Evolutionary conservation across 305 asterid species (phyloP), one percentile per base, ranked within the genome.

Genomic region (Stenogyne calaminthoides): DNA sequence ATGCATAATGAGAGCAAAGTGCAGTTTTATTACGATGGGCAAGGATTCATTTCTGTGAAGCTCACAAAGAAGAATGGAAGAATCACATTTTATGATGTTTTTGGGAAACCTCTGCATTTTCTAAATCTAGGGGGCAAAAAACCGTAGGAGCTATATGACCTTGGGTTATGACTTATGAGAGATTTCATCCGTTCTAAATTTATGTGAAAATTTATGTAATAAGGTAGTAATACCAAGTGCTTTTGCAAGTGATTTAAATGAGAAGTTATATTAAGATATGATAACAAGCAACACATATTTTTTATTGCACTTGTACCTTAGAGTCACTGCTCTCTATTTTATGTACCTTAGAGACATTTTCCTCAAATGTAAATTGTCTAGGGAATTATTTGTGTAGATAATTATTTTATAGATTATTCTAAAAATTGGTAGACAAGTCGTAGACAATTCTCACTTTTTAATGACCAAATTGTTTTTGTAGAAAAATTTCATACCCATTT

Each of bases 21-120:
- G 64, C 74, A 73, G 49, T 84, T 84, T 71, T 81, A 81, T 29
- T 61, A 84, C 27, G 85, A 81, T 64, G 85, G 88, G 1, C 84
- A 84, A 74, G 88, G 85, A 18, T 81, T 84, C 78, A 19, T 81
- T 67, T 81, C 85, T 7, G 83, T 80, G 7, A 27, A 65, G 56
- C 6, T 83, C 29, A 39, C 70, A 62, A 32, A 9, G 0, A 9
- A 8, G 3, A 51, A 65, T 47, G 79, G 80, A 4, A 14, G 56
- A 3, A 10, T 83, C 5, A 56, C 67, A 29, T 83, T 78, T 36
- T 75, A 69, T 16, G 78, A 78, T 15, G 80, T 80, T 67, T 56
- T 1, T 6, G 82, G 85, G 36, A 67, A 63, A 49, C 63, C 79
- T 19, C 49, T 81, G 46, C 67, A 84, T 64, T 20, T 9, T 55